Percentiles rank a stretch among this genome's conserved stretches.
Conservation (phyloP, 179 eudicot species). For the Carnegiea gigantea region DNA sequence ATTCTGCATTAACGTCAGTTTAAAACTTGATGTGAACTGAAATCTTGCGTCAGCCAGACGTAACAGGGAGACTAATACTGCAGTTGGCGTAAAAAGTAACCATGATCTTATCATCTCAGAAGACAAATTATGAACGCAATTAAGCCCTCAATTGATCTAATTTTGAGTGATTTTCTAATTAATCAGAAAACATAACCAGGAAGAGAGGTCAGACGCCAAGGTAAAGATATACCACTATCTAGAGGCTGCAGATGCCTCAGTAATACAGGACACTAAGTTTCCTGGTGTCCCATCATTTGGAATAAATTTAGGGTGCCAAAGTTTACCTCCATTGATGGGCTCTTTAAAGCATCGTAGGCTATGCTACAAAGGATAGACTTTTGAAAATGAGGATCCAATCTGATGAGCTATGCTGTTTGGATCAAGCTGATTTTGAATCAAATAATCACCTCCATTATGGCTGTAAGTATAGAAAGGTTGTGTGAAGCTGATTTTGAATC, state of each 20-base stretch:
- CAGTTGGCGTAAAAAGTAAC: not conserved
- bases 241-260: not conserved
- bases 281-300: no score
- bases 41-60: not conserved
- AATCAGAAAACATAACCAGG: not conserved
- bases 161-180: not conserved
- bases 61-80: not conserved
- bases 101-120: not conserved
- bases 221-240: not conserved
- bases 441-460: no score
- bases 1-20: not conserved
- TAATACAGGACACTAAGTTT: no score
- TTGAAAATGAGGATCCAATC: no score
- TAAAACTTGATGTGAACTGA: not conserved
- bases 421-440: no score
- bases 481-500: no score
- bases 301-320: no score
- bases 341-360: no score
- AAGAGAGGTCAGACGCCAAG: not conserved
- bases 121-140: not conserved
- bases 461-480: no score
- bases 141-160: not conserved
- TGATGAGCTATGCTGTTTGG: no score
- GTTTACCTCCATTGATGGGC: no score
- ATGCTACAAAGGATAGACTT: no score